phyloP scores from a whole-genome alignment of 208 protist species.

The Crithidia mellificae region DNA sequence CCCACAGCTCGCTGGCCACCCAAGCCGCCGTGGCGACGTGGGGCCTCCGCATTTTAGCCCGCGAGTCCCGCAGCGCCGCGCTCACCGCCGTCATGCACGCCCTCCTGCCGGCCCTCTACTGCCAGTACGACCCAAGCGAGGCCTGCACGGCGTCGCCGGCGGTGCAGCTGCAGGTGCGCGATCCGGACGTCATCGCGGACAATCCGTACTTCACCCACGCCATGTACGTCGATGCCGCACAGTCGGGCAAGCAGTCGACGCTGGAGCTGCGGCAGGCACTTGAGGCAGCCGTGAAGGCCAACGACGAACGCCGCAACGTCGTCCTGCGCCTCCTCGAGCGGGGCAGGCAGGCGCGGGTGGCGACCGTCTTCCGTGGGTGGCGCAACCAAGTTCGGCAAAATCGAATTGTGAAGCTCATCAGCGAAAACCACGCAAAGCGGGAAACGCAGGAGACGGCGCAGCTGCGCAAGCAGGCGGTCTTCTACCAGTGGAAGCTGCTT shows the following conservation, averaged over 20 bases:
- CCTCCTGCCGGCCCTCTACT: constrained; percentile 76
- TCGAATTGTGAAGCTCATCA: constrained; percentile 40
- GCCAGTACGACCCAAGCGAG: constrained; percentile 50
- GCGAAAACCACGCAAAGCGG: constrained; percentile 40
- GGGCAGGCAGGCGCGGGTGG: constrained; percentile 15
- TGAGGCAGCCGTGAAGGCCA: constrained; percentile 42
- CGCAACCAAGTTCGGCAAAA: constrained; percentile 37
- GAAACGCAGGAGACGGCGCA: constrained; percentile 29
- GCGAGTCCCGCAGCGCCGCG: constrained; percentile 23
- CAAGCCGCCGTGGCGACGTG: constrained; percentile 68
- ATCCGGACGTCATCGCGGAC: constrained; percentile 41
- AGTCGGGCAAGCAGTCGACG: constrained; percentile 37
- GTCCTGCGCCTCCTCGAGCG: constrained; percentile 40
- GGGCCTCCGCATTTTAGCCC: constrained; percentile 66
- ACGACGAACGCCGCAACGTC: constrained; percentile 49
- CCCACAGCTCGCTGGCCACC: constrained; percentile 36
- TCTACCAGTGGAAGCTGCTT: constrained; percentile 71
- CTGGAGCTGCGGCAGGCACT: constrained; percentile 39
- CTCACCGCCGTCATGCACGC: constrained; percentile 50
- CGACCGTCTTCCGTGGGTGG: constrained; percentile 63
- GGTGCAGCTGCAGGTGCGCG: constrained; percentile 58
- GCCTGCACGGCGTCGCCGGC: constrained; percentile 47
- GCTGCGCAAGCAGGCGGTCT: constrained; percentile 42
- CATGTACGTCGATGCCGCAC: constrained; percentile 78
- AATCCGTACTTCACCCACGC: constrained; percentile 87